Evolutionary conservation across 257 asterid species (phyloP).

Genomic region (Scutellaria barbata): DNA sequence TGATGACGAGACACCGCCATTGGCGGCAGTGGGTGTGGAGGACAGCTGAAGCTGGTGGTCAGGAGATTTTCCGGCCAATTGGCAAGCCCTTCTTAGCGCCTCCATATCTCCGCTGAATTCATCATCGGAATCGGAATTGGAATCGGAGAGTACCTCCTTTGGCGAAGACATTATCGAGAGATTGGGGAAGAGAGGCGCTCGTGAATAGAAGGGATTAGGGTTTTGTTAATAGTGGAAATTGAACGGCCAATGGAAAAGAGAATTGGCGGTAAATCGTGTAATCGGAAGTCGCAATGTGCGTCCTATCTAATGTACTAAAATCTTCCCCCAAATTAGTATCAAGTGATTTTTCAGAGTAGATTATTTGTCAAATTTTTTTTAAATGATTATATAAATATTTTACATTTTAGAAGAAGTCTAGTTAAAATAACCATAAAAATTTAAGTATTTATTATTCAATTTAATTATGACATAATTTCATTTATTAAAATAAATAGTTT

Average conservation of each 20-base stretch:
- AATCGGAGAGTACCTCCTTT: slow-evolving; percentile 43
- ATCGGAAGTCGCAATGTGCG: not conserved
- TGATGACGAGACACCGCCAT: slow-evolving; percentile 30
- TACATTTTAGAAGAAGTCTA: no score
- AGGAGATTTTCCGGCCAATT: slow-evolving; percentile 46
- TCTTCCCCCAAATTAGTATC: not conserved
- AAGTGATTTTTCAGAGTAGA: no score
- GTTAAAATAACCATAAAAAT: no score
- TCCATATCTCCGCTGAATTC: slow-evolving; percentile 75
- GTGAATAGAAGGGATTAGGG: slow-evolving; percentile 35
- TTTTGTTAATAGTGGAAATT: slow-evolving; percentile 25
- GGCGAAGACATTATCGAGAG: slow-evolving; percentile 41
- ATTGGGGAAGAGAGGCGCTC: slow-evolving; percentile 2
- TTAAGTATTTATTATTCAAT: no score
- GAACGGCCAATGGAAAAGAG: slow-evolving; percentile 1
- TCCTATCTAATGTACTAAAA: no score
- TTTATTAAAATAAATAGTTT: no score
- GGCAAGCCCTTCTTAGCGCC: slow-evolving; percentile 65
- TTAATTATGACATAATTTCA: no score
- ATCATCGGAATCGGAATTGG: slow-evolving; percentile 65
- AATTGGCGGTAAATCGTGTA: slow-evolving; percentile 35
- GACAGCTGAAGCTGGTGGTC: slow-evolving; percentile 35
- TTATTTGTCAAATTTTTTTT: no score
- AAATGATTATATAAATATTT: no score
- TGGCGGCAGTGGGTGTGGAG: slow-evolving; percentile 31